A percentile compares a stretch with the other conserved stretches of the same genome.
Evolutionary conservation across 2,329 filamentous ascomycete genomes (phyloP).

Genomic region (Fusarium oligoseptatum): DNA sequence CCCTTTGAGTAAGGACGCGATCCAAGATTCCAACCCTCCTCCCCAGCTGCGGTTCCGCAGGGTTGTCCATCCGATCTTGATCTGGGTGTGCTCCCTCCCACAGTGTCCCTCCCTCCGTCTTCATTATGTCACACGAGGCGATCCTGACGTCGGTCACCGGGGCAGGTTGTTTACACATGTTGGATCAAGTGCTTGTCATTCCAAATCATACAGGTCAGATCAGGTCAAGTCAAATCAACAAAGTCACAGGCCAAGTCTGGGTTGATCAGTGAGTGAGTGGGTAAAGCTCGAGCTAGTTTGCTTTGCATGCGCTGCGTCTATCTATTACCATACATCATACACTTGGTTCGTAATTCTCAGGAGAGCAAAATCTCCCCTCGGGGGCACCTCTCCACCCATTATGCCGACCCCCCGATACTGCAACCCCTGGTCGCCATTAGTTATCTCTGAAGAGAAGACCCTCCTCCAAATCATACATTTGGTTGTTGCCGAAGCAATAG

Average conservation of each 20-base stretch:
- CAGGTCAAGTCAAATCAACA: background rate
- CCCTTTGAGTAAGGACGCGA: background rate
- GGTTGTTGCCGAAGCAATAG: background rate
- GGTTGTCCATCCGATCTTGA: slow-evolving; percentile 18
- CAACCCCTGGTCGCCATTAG: slow-evolving; percentile 20
- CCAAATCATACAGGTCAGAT: slow-evolving; percentile 14
- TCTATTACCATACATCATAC: slow-evolving; percentile 32
- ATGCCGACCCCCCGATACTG: slow-evolving; percentile 5
- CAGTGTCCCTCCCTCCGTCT: slow-evolving; percentile 9
- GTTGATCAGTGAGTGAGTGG: background rate
- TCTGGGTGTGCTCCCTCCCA: slow-evolving; percentile 13
- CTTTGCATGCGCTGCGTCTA: slow-evolving; percentile 29
- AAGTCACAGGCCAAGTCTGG: background rate
- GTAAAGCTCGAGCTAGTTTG: slow-evolving; percentile 16
- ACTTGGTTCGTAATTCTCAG: slow-evolving; percentile 32
- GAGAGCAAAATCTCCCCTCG: background rate
- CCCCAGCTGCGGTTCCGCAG: slow-evolving; percentile 38
- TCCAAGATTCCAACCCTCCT: slow-evolving; percentile 2
- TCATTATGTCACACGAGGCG: slow-evolving; percentile 22
- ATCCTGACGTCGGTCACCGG: slow-evolving; percentile 34
- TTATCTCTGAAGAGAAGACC: slow-evolving; percentile 17
- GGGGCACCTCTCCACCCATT: background rate
- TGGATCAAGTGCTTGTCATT: slow-evolving; percentile 21
- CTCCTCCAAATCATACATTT: slow-evolving; percentile 1
- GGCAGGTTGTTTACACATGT: slow-evolving; percentile 8